These are phyloP conservation scores for Amylostereum chailletii DNA, from an alignment of 1,284 basidiomycete genomes.

Conservation along the genomic window DNA sequence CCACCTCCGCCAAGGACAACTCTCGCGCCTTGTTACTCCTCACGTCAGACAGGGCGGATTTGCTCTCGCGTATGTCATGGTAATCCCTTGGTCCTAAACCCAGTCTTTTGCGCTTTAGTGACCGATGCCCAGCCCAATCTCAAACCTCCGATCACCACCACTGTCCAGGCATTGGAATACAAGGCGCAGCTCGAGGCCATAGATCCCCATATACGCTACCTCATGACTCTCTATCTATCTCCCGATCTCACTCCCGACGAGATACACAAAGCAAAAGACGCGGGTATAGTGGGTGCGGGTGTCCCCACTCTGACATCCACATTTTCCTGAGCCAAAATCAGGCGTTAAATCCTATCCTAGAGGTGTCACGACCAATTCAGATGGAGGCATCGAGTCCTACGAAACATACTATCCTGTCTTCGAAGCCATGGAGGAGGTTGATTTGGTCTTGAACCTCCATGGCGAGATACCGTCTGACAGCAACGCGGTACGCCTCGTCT, in stretches of 20 bases:
- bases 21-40: conserved; percentile 82
- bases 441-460: conserved; percentile 94
- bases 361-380: conserved; percentile 97
- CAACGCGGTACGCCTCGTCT: conserved; percentile 44
- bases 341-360: conserved; percentile 97
- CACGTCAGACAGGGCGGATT: conserved; percentile 91
- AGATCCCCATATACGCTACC: conserved; percentile 75
- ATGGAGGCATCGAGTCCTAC: conserved; percentile 95
- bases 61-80: conserved; percentile 94
- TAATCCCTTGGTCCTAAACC: conserved; percentile 23
- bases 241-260: conserved; percentile 88
- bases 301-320: conserved; percentile 14
- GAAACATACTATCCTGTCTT: conserved; percentile 93
- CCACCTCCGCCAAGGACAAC: conserved; percentile 84
- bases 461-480: conserved; percentile 95
- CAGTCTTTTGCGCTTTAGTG: conserved; percentile 2
- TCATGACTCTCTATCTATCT: conserved; percentile 95
- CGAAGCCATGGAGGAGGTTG: conserved; percentile 87
- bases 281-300: conserved; percentile 68
- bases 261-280: conserved; percentile 78
- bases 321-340: conserved; percentile 16
- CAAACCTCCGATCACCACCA: conserved; percentile 84
- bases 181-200: conserved; percentile 67
- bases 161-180: conserved; percentile 80
- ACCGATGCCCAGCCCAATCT: conserved; percentile 73